phyloP scores from a whole-genome alignment of 1,139 yeast genomes.

The Diutina ranongensis region DNA sequence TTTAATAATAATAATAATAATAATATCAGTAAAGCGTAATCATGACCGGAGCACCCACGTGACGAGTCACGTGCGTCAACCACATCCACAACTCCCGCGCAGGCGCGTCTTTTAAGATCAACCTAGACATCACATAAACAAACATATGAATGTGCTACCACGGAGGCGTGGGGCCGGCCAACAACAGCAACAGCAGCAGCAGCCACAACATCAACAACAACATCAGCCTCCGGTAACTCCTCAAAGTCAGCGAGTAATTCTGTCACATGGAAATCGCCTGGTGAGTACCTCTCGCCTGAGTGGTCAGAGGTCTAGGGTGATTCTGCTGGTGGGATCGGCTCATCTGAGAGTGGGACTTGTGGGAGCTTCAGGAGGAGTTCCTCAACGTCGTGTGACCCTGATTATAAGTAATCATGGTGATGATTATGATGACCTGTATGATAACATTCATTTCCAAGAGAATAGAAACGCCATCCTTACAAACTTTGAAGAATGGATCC shows the following conservation, averaged over 20 bases:
- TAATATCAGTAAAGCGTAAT: neutral
- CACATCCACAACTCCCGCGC: neutral
- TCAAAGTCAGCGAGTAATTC: slow-evolving; percentile 1
- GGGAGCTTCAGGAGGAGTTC: slow-evolving; percentile 1
- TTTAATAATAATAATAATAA: too few species aligned
- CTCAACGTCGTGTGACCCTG: slow-evolving; percentile 3
- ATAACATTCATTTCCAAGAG: slow-evolving; percentile 27
- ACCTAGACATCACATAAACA: neutral
- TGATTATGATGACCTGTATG: slow-evolving; percentile 1
- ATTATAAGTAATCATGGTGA: neutral
- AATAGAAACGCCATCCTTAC: slow-evolving; percentile 34
- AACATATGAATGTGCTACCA: slow-evolving; percentile 5
- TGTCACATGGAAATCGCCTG: slow-evolving; percentile 1
- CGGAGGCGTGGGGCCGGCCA: neutral
- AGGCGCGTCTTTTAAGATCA: too few species aligned
- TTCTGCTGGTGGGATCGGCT: slow-evolving; percentile 1
- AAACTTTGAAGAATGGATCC: slow-evolving; percentile 87
- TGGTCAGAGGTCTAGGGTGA: neutral
- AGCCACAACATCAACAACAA: neutral
- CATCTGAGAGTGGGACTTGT: neutral
- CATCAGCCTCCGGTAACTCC: slow-evolving; percentile 1
- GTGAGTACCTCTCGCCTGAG: neutral
- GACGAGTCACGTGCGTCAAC: neutral
- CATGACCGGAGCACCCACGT: neutral
- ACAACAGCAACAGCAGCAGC: neutral